Conservation (phyloP, 345 rosid genomes). For the Melaleuca quinquenervia region DNA sequence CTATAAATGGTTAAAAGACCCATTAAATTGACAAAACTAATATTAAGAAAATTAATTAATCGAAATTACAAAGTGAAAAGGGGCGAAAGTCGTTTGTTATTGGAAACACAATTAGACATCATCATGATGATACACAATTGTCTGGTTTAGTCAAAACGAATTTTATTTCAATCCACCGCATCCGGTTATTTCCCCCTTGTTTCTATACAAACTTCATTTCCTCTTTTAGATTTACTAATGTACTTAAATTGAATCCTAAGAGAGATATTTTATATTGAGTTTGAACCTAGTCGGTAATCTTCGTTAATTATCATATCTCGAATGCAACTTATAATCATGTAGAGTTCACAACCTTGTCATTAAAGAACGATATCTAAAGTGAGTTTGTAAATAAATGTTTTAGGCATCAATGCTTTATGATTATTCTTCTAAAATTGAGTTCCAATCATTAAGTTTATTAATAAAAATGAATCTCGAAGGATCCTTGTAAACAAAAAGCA, state of each 20-base stretch:
- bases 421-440: no score
- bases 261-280: background rate
- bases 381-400: no score
- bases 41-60: background rate
- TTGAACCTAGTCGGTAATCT: background rate
- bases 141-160: background rate
- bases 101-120: background rate
- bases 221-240: background rate
- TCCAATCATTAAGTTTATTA: no score
- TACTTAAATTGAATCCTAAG: background rate
- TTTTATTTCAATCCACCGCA: background rate
- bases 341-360: no score
- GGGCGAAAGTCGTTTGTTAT: background rate
- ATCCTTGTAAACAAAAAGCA: no score
- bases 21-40: background rate
- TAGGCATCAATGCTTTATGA: no score
- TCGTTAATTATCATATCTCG: background rate
- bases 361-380: no score
- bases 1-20: no score
- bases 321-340: no score
- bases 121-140: background rate
- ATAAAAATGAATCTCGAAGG: no score
- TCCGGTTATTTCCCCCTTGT: background rate
- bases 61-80: background rate
- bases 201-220: background rate